Base-by-base conservation (phyloP, 306 rosid genomes). In the Erythrophleum fordii region DNA sequence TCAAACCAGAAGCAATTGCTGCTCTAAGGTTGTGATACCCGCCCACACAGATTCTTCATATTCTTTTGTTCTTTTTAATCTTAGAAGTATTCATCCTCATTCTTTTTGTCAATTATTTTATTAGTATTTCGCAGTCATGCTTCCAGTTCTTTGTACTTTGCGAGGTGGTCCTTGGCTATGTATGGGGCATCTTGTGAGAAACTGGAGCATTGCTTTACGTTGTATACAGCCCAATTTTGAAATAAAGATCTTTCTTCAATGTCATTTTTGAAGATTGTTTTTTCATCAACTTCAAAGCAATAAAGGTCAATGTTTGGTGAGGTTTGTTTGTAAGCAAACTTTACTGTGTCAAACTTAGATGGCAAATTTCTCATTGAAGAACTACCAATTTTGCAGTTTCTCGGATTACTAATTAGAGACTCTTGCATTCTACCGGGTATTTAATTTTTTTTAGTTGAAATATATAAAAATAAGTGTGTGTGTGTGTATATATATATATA, bases 1-100 rank as follows among this genome's bases (percentile, higher is more conserved):
- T 92, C 83, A 94, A 90, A 89, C 91, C 97, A 39, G 93, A 94
- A 85, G 97, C 94, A 39, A 90, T 94, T 77, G 83, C 95, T 39
- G 93, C 97, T 59, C 86, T 94, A 13, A 94, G 88, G 86, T 84
- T 94, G 89, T 94, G 87, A 81, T 86, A 64, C 69, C 59, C 31
- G 9, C 76, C 55, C 31, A 28, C 39, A 23, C 46, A 8, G 56
- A 56, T 77, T 61, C 79, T 45, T 80, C 61, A 70, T 70, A 82
- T 84, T 90, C 81, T 80, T 83, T 83, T 64, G 66, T 69, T 80
- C 52, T 12, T 81, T 83, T 53, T 65, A 23, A 31, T 20, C 72
- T 60, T 48, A 55, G 37, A 82, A 72, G 79, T 77, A 81, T 83
- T 75, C 65, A 78, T 55, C 55, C 75, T 79, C 80, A 41, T 80